Evolutionary conservation across 83 land plant species (phyloP), one percentile per base, ranked within the genome.

Genomic region (Larix sibirica): DNA sequence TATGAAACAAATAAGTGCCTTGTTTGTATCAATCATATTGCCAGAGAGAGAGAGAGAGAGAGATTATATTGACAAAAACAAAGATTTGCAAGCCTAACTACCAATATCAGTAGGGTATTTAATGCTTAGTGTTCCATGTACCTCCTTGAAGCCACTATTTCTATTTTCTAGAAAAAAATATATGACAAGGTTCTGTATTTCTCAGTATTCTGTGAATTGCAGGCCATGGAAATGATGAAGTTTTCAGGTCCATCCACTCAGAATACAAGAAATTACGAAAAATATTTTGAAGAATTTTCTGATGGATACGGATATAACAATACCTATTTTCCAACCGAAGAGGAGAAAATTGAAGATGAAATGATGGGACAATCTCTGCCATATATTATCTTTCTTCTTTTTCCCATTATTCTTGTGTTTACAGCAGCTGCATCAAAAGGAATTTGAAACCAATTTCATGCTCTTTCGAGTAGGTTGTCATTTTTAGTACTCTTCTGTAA

Each of bases 221-320:
- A 91, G 94, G 94, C 94, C 42, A 91, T 89, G 91, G 91, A 87
- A 78, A 87, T 87, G 88, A 82, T 91, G 94, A 91, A 91, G 81
- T 86, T 91, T 17, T 81, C 16, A 33, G 76, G 81, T 0, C 61
- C 82, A 16, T 80, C 81, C 59, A 70, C 14, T 64, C 63, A 40
- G 26, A 78, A 73, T 54, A 75, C 86, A 80, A 91, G 82, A 16
- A 88, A 80, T 33, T 91, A 89, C 69, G 84, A 75, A 73, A 71
- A 62, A 10, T 89, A 86, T 76, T 91, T 91, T 83, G 88, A 91
- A 1, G 88, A 85, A 64, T 91, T 89, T 87, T 65, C 89, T 1
- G 79, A 83, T 17, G 83, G 54, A 71, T 71, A 71, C 76, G 2
- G 13, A 54, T 54, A 84, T 31, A 84, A 87, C 47, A 5, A 75